Evolutionary conservation across 2,329 filamentous ascomycete species (phyloP), one percentile per base, ranked within the genome.

Genomic region (Corniculantispora saksenae): DNA sequence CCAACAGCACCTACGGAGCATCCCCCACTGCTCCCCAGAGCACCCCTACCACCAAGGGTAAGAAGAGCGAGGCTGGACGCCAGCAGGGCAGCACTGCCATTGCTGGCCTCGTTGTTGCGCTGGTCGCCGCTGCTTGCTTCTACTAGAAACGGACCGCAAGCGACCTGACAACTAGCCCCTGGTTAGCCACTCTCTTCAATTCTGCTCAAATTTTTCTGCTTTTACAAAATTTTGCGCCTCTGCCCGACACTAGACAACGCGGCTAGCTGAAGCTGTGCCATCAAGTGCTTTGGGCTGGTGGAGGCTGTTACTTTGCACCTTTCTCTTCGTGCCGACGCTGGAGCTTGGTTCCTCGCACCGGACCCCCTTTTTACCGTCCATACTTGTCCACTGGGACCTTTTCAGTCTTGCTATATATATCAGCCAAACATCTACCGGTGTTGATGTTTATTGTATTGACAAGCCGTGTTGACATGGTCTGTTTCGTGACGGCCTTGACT

Each of bases 71-170:
- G 68, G 77, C 75, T 61, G 82, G 79, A 23, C 77, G 78, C 19
- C 81, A 80, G 54, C 80, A 85, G 68, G 81, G 82, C 58, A 81
- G 81, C 61, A 79, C 81, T 57, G 83, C 85, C 58, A 74, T 85
- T 47, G 84, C 79, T 9, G 84, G 85, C 54, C 78, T 88, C 25
- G 76, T 87, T 51, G 79, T 87, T 54, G 85, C 85, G 61, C 79
- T 88, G 53, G 77, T 86, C 38, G 85, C 83, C 27, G 81, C 84
- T 29, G 80, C 80, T 19, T 83, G 79, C 69, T 75, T 85, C 67
- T 80, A 82, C 68, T 85, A 74, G 65, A 61, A 59, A 29, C 60
- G 63, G 54, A 66, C 17, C 25, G 45, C 64, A 53, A 68, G 64
- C 58, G 50, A 66, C 61, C 43, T 27, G 25, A 32, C 25, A 53